Evolutionary conservation across 2,329 filamentous ascomycete genomes (phyloP).

Genomic region (Aspergillus fructus): DNA sequence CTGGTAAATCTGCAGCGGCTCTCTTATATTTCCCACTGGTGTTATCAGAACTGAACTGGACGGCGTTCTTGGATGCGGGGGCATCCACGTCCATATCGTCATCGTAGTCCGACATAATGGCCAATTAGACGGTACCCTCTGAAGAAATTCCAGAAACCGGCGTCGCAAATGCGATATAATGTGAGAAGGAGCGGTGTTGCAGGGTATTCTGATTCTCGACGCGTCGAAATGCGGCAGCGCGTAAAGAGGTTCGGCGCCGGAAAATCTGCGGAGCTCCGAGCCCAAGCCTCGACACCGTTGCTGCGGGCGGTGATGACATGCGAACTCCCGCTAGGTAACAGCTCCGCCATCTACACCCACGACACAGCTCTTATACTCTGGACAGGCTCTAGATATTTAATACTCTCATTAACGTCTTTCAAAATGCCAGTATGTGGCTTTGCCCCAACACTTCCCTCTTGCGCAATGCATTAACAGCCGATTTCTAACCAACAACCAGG

Average conservation of each 20-base stretch:
- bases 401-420: slow-evolving; percentile 12
- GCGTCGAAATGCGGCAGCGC: slow-evolving; percentile 33
- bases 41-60: slow-evolving; percentile 72
- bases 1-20: slow-evolving; percentile 85
- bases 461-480: not conserved
- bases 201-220: slow-evolving; percentile 21
- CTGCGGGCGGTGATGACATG: slow-evolving; percentile 9
- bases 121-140: not conserved
- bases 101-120: slow-evolving; percentile 53
- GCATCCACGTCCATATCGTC: slow-evolving; percentile 71
- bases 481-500: slow-evolving; percentile 53
- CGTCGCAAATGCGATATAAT: not conserved
- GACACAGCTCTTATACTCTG: slow-evolving; percentile 17
- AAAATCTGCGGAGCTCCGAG: slow-evolving; percentile 32
- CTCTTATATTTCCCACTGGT: slow-evolving; percentile 79
- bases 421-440: slow-evolving; percentile 48
- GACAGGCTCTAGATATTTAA: slow-evolving; percentile 21
- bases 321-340: slow-evolving; percentile 17
- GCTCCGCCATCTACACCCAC: slow-evolving; percentile 16
- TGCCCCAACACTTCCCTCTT: not conserved
- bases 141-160: not conserved
- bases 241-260: slow-evolving; percentile 43
- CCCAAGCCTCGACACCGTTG: slow-evolving; percentile 21
- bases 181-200: not conserved
- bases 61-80: slow-evolving; percentile 43